Base-by-base conservation (phyloP, 768 basidiomycete species). In the Rhodocollybia butyracea region DNA sequence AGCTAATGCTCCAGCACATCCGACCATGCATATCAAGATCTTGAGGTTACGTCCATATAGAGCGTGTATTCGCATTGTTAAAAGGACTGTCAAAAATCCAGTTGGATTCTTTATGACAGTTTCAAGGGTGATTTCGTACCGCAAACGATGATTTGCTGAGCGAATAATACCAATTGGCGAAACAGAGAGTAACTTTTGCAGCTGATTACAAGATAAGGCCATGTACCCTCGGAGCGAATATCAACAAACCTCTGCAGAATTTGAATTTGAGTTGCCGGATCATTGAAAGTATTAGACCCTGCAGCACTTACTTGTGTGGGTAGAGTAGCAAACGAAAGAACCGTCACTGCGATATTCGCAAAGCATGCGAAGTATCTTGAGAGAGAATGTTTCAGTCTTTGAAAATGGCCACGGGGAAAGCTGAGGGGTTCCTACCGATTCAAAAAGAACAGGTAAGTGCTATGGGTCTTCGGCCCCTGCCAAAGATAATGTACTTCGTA, bases 31-130 rank as follows among this genome's bases (percentile, higher is more conserved):
- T 5, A 60, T 54, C n/a, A 77, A 56, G 32, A 81, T 62, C 19
- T 70, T 67, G 41, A 68, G 57, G 19, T 73, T 75, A 32, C 75
- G 63, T 11, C 69, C 66, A 54, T 81, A 83, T 13, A 84, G 63
- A 4, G 83, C 82, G 55, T 75, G 77, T 48, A 77, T 77, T 38
- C 82, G 76, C 39, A 79, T 63, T 12, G 73, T 72, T 27, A 82
- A 68, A 29, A 77, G 71, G 55, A 70, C 77, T 80, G 12, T n/a
- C n/a, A n/a, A n/a, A 17, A 17, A 11, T 36, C 46, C 10, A n/a
- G 7, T 13, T 17, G 8, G 26, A n/a, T 10, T 17, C 1, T 10
- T 31, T 22, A 47, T 13, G 8, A 26, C 15, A 7, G 8, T 22
- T 12, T 29, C 22, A 15, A 46, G 31, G 38, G 51, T 38, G n/a